Conservation (phyloP, 345 rosid genomes). For the Eucalyptus caleyi region DNA sequence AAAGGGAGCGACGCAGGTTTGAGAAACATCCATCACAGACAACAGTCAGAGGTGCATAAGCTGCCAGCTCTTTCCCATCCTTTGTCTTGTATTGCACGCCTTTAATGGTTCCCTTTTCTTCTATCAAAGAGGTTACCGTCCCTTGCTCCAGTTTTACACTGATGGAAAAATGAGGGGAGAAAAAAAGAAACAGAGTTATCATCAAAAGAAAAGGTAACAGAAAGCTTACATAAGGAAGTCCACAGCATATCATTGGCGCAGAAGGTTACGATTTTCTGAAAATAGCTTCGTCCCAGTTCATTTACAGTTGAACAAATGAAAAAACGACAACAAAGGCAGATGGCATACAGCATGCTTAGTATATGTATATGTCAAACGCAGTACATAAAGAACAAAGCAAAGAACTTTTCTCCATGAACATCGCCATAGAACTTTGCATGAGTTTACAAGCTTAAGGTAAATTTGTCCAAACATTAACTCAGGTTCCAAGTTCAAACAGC, state of each 20-base stretch:
- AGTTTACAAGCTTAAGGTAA: background rate
- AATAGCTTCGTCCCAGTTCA: background rate
- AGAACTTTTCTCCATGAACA: background rate
- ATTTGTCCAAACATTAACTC: background rate
- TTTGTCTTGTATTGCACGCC: conserved; percentile 70
- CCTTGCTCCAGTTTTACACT: conserved; percentile 76
- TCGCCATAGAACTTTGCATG: background rate
- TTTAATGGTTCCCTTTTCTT: conserved; percentile 54
- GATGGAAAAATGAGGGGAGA: background rate
- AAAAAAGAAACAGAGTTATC: background rate
- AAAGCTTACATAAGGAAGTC: background rate
- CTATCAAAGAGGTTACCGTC: conserved; percentile 52
- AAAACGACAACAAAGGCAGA: background rate
- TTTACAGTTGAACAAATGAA: background rate
- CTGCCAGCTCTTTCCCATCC: conserved; percentile 33
- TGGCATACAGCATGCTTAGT: background rate
- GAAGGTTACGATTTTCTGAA: background rate
- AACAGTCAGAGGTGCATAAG: conserved; percentile 58
- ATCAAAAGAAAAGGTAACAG: background rate
- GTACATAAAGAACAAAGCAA: background rate
- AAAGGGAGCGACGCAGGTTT: conserved; percentile 65
- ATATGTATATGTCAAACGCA: background rate
- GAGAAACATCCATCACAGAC: conserved; percentile 85
- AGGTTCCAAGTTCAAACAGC: background rate
- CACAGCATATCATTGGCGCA: background rate